Evolutionary conservation across 352 stramenopile genomes (phyloP).

Genomic region (Phytophthora quininea): DNA sequence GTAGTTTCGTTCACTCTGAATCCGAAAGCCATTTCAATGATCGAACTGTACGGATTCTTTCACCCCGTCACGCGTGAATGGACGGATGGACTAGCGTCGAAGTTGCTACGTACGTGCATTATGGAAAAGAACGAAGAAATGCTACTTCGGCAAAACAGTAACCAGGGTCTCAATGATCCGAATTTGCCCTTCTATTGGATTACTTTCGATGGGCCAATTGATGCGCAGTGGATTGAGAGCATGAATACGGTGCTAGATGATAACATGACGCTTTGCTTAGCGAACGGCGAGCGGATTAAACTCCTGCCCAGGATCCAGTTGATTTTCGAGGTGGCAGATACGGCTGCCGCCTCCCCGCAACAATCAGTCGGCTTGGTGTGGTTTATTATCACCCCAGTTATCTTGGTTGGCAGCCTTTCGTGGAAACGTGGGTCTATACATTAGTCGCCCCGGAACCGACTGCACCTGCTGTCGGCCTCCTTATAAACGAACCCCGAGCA

Average conservation of each 20-base stretch:
- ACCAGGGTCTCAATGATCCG: conserved; percentile 31
- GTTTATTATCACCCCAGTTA: conserved; percentile 86
- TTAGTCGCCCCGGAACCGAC: conserved; percentile 30
- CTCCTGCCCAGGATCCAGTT: conserved; percentile 88
- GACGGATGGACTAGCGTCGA: conserved; percentile 82
- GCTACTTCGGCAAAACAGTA: conserved; percentile 23
- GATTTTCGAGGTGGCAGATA: conserved; percentile 93
- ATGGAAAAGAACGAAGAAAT: conserved; percentile 69
- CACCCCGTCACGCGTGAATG: conserved; percentile 84
- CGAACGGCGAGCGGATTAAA: conserved; percentile 89
- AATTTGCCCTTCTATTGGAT: conserved; percentile 78
- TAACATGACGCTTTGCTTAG: conserved; percentile 91
- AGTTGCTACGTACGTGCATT: conserved; percentile 75
- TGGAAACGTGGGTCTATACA: conserved; percentile 65
- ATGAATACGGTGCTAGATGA: conserved; percentile 92
- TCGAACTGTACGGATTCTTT: conserved; percentile 87
- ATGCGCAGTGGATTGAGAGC: conserved; percentile 86
- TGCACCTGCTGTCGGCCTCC: background rate
- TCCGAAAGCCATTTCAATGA: conserved; percentile 81
- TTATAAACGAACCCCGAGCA: conserved; percentile 1
- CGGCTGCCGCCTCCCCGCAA: conserved; percentile 92
- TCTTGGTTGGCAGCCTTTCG: conserved; percentile 68
- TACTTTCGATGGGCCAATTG: conserved; percentile 83
- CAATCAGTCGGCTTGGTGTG: conserved; percentile 91
- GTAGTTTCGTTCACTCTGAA: conserved; percentile 73